A percentile compares a stretch with the other conserved stretches of the same genome.
These are phyloP conservation scores for Talaromyces amestolkiae DNA, from an alignment of 2,329 filamentous ascomycete species.

Conservation along the genomic window DNA sequence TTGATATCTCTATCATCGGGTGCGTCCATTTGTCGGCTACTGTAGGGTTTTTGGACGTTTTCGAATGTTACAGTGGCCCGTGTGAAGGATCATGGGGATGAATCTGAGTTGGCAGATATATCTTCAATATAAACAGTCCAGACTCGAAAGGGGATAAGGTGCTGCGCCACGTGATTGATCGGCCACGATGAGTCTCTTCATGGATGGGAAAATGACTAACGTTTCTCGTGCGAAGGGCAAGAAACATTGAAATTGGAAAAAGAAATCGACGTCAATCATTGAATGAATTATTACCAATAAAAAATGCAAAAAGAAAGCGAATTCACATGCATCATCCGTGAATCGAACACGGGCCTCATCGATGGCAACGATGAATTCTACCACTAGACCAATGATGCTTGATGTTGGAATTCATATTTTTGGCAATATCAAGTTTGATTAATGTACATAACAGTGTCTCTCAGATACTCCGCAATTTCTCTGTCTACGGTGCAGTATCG, in stretches of 20 bases:
- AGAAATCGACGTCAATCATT: background rate
- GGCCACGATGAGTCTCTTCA: background rate
- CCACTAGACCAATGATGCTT: constrained; percentile 46
- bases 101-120: background rate
- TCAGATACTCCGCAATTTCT: constrained; percentile 5
- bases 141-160: background rate
- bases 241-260: background rate
- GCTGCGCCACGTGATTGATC: constrained; percentile 1
- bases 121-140: background rate
- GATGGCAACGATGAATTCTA: constrained; percentile 48
- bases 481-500: background rate
- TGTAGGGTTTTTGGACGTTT: background rate
- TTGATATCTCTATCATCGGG: constrained; percentile 46
- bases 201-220: background rate
- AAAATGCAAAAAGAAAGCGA: constrained; percentile 19
- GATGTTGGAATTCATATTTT: background rate
- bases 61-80: background rate
- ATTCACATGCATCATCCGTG: constrained; percentile 43
- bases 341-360: constrained; percentile 49
- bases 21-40: constrained; percentile 40
- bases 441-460: background rate
- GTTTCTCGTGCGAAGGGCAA: background rate
- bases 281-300: background rate
- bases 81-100: background rate
- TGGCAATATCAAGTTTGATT: too few relatives aligned